Evolutionary conservation across 129 eudicot genomes (phyloP).

Genomic region (Gnaphalium uliginosum): DNA sequence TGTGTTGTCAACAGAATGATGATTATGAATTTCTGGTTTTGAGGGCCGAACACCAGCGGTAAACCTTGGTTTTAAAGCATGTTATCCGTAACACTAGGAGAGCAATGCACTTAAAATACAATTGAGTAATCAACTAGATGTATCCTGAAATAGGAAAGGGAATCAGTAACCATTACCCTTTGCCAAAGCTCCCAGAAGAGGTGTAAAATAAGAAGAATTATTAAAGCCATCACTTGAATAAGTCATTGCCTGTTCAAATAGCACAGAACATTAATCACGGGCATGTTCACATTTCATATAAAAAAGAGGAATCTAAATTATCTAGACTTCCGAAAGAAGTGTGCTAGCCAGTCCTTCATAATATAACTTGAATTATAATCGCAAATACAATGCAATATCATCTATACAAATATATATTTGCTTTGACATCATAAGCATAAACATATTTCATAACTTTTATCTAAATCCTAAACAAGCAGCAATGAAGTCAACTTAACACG

Average conservation of each 20-base stretch:
- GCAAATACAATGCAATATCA: constrained; percentile 2
- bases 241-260: constrained; percentile 68
- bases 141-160: constrained; percentile 1
- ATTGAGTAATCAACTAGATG: constrained; percentile 4
- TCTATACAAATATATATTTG: background rate
- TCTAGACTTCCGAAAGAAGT: background rate
- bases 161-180: constrained; percentile 56
- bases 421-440: constrained; percentile 5
- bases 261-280: constrained; percentile 16
- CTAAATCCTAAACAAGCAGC: constrained; percentile 3
- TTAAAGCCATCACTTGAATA: constrained; percentile 45
- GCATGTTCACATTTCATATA: background rate
- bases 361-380: background rate
- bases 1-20: background rate
- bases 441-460: background rate
- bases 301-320: background rate
- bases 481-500: background rate
- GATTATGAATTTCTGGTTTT: background rate
- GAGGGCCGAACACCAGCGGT: background rate
- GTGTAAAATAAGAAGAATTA: constrained; percentile 52
- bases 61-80: constrained; percentile 14
- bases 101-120: background rate
- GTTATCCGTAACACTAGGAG: background rate
- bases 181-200: constrained; percentile 64
- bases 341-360: background rate